phyloP scores from a whole-genome alignment of 2,329 filamentous ascomycete species.

The Curvularia eragrostidis region DNA sequence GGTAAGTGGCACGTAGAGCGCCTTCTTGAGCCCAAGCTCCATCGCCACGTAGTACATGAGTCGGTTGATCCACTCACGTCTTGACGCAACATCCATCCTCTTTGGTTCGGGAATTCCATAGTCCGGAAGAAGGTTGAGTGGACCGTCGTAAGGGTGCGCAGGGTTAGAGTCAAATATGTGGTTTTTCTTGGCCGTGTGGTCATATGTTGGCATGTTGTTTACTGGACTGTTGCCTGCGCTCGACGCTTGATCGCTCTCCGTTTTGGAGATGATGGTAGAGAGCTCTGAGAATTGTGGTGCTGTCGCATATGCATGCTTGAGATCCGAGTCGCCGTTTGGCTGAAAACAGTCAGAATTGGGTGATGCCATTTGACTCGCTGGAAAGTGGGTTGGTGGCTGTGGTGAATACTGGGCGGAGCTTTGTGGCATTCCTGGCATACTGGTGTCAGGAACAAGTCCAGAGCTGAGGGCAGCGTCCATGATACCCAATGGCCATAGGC shows the following conservation, averaged over 20 bases:
- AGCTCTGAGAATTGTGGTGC: conserved; percentile 13
- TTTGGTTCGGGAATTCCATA: conserved; percentile 17
- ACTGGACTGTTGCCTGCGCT: conserved; percentile 2
- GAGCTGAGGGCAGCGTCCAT: conserved; percentile 36
- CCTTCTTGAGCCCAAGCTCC: conserved; percentile 40
- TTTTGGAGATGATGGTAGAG: not conserved
- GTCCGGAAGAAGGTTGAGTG: conserved; percentile 15
- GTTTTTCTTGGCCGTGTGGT: conserved; percentile 7
- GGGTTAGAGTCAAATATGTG: conserved; percentile 34
- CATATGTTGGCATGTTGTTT: not conserved
- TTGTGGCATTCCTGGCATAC: conserved; percentile 10
- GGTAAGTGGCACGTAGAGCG: conserved; percentile 29
- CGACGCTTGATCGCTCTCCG: not conserved
- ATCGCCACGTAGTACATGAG: conserved; percentile 34
- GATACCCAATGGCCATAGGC: conserved; percentile 37
- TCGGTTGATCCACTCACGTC: conserved; percentile 37
- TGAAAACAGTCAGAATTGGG: conserved; percentile 7
- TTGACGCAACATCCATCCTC: conserved; percentile 30
- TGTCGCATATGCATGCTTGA: conserved; percentile 8
- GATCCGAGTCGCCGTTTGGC: conserved; percentile 6
- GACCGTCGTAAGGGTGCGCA: conserved; percentile 29
- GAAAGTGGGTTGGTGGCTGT: conserved; percentile 1
- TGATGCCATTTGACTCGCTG: not conserved
- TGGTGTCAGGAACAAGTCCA: conserved; percentile 35
- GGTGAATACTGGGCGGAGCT: conserved; percentile 5